Evolutionary conservation across 2,329 filamentous ascomycete species (phyloP).

Genomic region (Diplodia mutila): DNA sequence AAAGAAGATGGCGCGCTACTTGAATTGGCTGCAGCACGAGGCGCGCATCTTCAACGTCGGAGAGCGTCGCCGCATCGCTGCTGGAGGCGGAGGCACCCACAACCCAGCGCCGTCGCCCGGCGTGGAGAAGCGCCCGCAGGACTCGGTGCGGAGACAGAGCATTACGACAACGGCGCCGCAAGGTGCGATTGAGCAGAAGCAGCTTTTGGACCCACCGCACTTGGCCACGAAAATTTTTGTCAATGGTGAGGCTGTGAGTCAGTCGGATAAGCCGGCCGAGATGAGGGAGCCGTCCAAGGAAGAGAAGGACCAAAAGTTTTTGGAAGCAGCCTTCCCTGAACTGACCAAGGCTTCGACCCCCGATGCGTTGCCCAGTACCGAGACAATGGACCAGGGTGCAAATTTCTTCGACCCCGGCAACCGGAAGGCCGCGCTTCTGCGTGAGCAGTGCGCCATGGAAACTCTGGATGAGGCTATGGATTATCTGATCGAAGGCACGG

Average conservation of each 20-base stretch:
- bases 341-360: constrained; percentile 31
- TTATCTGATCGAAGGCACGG: constrained; percentile 80
- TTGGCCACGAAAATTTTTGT: constrained; percentile 61
- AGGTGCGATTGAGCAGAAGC: constrained; percentile 32
- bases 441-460: constrained; percentile 89
- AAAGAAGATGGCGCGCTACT: constrained; percentile 92
- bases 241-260: constrained; percentile 56
- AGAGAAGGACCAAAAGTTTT: constrained; percentile 29
- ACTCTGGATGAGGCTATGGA: constrained; percentile 91
- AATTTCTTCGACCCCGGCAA: constrained; percentile 94
- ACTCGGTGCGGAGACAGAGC: constrained; percentile 31
- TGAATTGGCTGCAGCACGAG: constrained; percentile 97
- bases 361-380: constrained; percentile 42
- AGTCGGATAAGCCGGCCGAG: constrained; percentile 37
- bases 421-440: constrained; percentile 74
- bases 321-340: constrained; percentile 42
- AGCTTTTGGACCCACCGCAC: constrained; percentile 31
- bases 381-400: constrained; percentile 81
- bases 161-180: constrained; percentile 28
- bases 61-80: constrained; percentile 80
- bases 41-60: constrained; percentile 97
- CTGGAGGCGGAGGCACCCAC: constrained; percentile 55
- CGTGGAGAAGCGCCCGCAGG: constrained; percentile 3
- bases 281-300: constrained; percentile 31
- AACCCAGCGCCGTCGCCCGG: constrained; percentile 21